Evolutionary conservation across 345 rosid species (phyloP).

Genomic region (Gossypium herbaceum): DNA sequence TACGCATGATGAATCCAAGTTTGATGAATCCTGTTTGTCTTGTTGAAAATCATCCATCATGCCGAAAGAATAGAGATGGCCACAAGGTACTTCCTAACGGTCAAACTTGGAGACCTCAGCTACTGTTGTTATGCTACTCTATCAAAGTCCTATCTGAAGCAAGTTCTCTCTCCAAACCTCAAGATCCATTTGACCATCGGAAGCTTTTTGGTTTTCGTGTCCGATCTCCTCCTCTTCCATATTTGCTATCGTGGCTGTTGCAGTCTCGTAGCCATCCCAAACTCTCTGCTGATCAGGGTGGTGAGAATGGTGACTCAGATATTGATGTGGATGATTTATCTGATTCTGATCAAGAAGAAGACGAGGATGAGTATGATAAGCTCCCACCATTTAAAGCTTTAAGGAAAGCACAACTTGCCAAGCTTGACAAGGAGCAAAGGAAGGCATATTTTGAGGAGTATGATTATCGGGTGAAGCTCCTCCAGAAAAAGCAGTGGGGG

Average conservation of each 20-base stretch:
- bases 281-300: conserved; percentile 71
- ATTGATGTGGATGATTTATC: conserved; percentile 71
- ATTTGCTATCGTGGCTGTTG: conserved; percentile 85
- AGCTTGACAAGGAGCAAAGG: conserved; percentile 71
- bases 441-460: conserved; percentile 88
- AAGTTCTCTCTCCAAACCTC: conserved; percentile 65
- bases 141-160: conserved; percentile 86
- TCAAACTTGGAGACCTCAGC: conserved; percentile 84
- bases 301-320: conserved; percentile 76
- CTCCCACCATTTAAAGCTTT: conserved; percentile 95
- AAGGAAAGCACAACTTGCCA: conserved; percentile 68
- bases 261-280: conserved; percentile 90
- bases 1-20: conserved; percentile 85
- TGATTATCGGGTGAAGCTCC: conserved; percentile 91
- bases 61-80: conserved; percentile 83
- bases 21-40: conserved; percentile 89
- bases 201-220: conserved; percentile 86
- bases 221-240: conserved; percentile 91
- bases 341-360: conserved; percentile 80
- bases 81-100: conserved; percentile 90
- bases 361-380: conserved; percentile 84
- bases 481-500: conserved; percentile 88
- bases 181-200: conserved; percentile 69
- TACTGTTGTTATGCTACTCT: conserved; percentile 70
- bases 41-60: conserved; percentile 84